These are phyloP conservation scores for Avicennia marina DNA, from an alignment of 257 asterid genomes.

Conservation along the genomic window DNA sequence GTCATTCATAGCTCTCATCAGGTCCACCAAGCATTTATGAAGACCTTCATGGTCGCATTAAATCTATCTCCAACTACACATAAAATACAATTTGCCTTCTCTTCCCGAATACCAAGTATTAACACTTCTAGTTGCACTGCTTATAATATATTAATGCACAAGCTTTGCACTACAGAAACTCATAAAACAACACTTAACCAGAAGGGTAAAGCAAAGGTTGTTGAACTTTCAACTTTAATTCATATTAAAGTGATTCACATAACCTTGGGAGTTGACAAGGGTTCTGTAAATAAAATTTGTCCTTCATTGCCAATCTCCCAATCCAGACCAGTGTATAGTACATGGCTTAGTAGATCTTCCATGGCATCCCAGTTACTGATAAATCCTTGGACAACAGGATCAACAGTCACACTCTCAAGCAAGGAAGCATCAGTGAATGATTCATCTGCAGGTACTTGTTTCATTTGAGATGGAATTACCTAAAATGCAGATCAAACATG, in stretches of 20 bases:
- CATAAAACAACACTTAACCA: background rate
- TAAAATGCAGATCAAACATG: conserved; percentile 22
- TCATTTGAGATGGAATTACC: conserved; percentile 84
- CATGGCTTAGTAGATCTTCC: conserved; percentile 84
- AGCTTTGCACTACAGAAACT: conserved; percentile 1
- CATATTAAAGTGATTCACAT: background rate
- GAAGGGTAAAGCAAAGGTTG: conserved; percentile 2
- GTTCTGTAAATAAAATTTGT: conserved; percentile 87
- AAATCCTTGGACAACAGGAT: conserved; percentile 85
- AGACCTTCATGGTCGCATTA: background rate
- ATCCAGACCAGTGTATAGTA: conserved; percentile 74
- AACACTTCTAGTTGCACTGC: background rate
- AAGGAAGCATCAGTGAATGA: conserved; percentile 44
- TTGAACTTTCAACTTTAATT: conserved; percentile 11
- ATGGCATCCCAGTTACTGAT: conserved; percentile 93
- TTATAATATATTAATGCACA: background rate
- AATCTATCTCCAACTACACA: background rate
- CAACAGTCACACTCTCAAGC: conserved; percentile 53
- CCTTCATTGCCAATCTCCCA: conserved; percentile 99
- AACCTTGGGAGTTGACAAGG: conserved; percentile 94
- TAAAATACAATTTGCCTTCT: background rate
- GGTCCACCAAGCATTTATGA: conserved; percentile 3
- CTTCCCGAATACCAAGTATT: background rate
- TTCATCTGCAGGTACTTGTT: conserved; percentile 64
- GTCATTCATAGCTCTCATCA: background rate